Base-by-base conservation (phyloP, 2,329 filamentous ascomycete genomes). In the Stachybotrys elegans region DNA sequence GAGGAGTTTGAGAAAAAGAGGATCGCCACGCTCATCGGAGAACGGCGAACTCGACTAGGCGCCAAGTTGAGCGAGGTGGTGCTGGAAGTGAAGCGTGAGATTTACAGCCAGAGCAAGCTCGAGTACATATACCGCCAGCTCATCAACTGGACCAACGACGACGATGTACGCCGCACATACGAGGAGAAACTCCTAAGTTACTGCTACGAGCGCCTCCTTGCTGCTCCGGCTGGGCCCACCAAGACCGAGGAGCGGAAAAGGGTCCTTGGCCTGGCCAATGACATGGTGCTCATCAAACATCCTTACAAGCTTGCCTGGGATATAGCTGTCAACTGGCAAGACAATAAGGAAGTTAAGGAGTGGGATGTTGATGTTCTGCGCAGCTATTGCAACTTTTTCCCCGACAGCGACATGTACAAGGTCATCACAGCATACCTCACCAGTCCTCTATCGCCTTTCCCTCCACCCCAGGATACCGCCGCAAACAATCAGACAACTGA, bases 231-330 rank as follows among this genome's bases (percentile, higher is more conserved):
- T 2, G 81, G 83, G 4, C 62, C 69, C 4, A 70, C 82, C 46
- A 97, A 97, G 65, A 59, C 68, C 1, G 65, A 72, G 16, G 90
- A 94, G 62, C 78, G 87, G 21, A 71, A 81, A 27, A 83, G 86
- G 50, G 84, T 95, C 0, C 67, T 86, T 56, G 84, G 86, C 47
- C 71, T 93, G 42, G 90, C 92, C 1, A 81, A 84, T 50, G 93
- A 92, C 48, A 95, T 98, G 87, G 92, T 98, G 48, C 87, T 95
- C 47, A 93, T 98, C 61, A 91, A 92, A 55, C 90, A 97, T 55
- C 88, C 89, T 0, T 95, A 85, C 66, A 81, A 84, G 50, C 74
- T 94, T 14, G 93, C 93, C 0, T 98, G 94, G 94, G 85, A 89
- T 55, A 84, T 96, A 48, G 78, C 86, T 22, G 73, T 98, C 46